Conservation (phyloP, 805 yeast species). For the Naumovozyma dairenensis region DNA sequence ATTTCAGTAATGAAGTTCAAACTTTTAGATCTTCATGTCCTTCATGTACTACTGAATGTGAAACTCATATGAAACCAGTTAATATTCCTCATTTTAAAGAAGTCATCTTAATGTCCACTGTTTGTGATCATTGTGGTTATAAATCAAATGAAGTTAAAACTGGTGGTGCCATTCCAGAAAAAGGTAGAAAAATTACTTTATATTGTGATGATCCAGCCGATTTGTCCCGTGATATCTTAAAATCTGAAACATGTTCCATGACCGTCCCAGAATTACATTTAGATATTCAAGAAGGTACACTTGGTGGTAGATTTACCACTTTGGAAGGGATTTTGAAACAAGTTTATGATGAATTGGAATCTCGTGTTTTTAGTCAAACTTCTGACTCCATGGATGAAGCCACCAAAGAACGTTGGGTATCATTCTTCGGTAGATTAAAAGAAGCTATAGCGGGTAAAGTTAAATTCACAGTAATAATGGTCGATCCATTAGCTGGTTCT, state of each 20-base stretch:
- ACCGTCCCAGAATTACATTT: conserved; percentile 77
- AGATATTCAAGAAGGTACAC: conserved; percentile 90
- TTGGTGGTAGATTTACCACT: conserved; percentile 97
- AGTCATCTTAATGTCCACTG: conserved; percentile 91
- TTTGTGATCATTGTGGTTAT: conserved; percentile 87
- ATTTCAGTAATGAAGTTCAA: conserved; percentile 82
- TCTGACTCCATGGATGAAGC: conserved; percentile 84
- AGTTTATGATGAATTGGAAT: conserved; percentile 79
- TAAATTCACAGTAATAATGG: conserved; percentile 78
- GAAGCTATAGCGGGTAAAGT: conserved; percentile 74
- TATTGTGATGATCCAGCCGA: conserved; percentile 75
- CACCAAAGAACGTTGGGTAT: conserved; percentile 72
- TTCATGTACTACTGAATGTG: conserved; percentile 64
- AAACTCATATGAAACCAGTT: conserved; percentile 93
- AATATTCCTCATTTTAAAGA: conserved; percentile 97
- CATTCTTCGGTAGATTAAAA: conserved; percentile 63
- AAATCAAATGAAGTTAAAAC: conserved; percentile 97
- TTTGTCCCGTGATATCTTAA: conserved; percentile 85
- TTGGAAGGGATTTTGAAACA: conserved; percentile 86
- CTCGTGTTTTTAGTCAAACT: conserved; percentile 74
- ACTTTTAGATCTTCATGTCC: conserved; percentile 90
- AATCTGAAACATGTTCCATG: conserved; percentile 87
- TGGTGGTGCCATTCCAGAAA: conserved; percentile 89
- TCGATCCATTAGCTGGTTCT: conserved; percentile 90
- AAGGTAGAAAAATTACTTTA: conserved; percentile 67